phyloP scores from a whole-genome alignment of 2,329 filamentous ascomycete species.

The Hirsutella rhossiliensis region DNA sequence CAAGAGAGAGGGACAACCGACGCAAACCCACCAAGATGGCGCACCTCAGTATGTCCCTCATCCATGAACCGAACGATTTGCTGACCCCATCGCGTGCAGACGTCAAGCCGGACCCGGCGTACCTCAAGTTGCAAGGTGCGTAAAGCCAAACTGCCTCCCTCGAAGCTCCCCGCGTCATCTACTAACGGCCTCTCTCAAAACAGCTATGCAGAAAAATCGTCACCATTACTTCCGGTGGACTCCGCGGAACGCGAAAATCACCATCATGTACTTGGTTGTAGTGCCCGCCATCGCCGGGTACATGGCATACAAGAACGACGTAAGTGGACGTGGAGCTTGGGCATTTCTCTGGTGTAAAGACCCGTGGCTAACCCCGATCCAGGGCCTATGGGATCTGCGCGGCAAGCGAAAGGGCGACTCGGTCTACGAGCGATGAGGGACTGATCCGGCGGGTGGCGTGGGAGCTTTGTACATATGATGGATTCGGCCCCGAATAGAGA shows the following conservation, averaged over 20 bases:
- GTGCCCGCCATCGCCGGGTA: constrained; percentile 62
- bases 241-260: constrained; percentile 65
- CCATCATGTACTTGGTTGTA: constrained; percentile 62
- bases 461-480: constrained; percentile 28
- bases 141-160: constrained; percentile 5
- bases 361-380: constrained; percentile 11
- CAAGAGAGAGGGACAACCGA: not conserved
- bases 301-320: constrained; percentile 71
- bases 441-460: constrained; percentile 5
- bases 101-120: constrained; percentile 29
- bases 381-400: constrained; percentile 81
- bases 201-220: constrained; percentile 74
- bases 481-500: constrained; percentile 15
- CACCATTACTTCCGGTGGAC: constrained; percentile 97
- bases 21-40: constrained; percentile 21
- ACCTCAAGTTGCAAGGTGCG: constrained; percentile 27
- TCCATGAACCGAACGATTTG: not conserved
- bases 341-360: not conserved
- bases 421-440: constrained; percentile 60
- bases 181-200: constrained; percentile 11
- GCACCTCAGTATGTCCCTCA: constrained; percentile 21
- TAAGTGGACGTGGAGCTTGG: constrained; percentile 39
- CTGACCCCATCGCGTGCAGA: constrained; percentile 18
- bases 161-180: constrained; percentile 2
- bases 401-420: constrained; percentile 82